These are phyloP conservation scores for Trapa bicornis DNA, from an alignment of 345 rosid species.

Conservation along the genomic window DNA sequence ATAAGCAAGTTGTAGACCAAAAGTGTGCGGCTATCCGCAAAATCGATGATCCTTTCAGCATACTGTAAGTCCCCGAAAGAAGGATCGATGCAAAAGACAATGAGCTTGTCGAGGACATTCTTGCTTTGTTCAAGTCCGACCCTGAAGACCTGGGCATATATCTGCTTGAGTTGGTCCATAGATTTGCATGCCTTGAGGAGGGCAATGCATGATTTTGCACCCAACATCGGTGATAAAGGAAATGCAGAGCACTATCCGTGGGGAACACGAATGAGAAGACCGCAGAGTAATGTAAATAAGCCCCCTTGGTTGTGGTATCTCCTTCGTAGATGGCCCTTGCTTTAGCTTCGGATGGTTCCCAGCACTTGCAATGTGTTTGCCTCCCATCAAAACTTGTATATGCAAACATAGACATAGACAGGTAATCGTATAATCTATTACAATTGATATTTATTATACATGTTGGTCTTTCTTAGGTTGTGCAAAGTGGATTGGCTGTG, in stretches of 20 bases:
- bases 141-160: conserved; percentile 35
- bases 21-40: conserved; percentile 23
- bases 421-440: no score
- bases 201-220: conserved; percentile 12
- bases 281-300: background rate
- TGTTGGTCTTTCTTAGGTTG: no score
- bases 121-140: conserved; percentile 25
- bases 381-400: no score
- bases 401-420: no score
- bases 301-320: background rate
- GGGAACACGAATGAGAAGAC: background rate
- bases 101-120: conserved; percentile 28
- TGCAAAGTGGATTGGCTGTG: no score
- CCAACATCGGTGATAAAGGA: background rate
- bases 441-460: no score
- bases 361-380: no score
- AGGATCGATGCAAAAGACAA: conserved; percentile 26
- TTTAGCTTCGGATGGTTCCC: no score
- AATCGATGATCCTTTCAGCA: conserved; percentile 23
- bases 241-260: background rate
- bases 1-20: conserved; percentile 43
- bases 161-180: conserved; percentile 27
- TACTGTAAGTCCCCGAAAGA: conserved; percentile 20
- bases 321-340: no score
- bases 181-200: conserved; percentile 31